Evolutionary conservation across 345 rosid species (phyloP).

Genomic region (Rhizophora mangle): DNA sequence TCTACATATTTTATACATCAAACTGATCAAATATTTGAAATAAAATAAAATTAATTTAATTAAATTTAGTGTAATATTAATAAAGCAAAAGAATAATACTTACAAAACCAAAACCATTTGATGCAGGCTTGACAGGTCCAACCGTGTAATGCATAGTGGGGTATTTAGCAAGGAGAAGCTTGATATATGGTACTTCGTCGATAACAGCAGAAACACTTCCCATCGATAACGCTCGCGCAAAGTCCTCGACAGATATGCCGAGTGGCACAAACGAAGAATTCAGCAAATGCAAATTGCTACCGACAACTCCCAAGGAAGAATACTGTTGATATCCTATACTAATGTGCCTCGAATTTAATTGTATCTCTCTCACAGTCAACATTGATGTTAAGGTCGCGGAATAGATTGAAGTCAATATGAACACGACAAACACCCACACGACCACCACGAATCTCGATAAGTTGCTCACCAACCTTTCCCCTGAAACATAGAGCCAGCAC

Average conservation of each 20-base stretch:
- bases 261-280: background rate
- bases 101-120: constrained; percentile 48
- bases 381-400: constrained; percentile 42
- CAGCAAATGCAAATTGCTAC: background rate
- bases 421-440: constrained; percentile 34
- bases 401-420: constrained; percentile 39
- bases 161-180: constrained; percentile 14
- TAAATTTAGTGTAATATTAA: no score
- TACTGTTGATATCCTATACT: background rate
- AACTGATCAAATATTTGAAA: no score
- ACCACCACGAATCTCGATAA: constrained; percentile 35
- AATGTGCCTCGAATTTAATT: constrained; percentile 5
- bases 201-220: constrained; percentile 27
- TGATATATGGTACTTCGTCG: constrained; percentile 21
- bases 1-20: no score
- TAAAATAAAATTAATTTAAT: no score
- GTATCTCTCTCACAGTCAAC: constrained; percentile 32
- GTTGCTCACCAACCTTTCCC: constrained; percentile 36
- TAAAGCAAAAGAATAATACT: constrained; percentile 7
- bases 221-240: constrained; percentile 16
- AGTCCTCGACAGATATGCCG: background rate
- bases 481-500: background rate
- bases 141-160: constrained; percentile 25
- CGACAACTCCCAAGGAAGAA: background rate
- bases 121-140: constrained; percentile 11